Conservation (phyloP, 2,329 filamentous ascomycete genomes). For the Sclerotiophoma versabilis region DNA sequence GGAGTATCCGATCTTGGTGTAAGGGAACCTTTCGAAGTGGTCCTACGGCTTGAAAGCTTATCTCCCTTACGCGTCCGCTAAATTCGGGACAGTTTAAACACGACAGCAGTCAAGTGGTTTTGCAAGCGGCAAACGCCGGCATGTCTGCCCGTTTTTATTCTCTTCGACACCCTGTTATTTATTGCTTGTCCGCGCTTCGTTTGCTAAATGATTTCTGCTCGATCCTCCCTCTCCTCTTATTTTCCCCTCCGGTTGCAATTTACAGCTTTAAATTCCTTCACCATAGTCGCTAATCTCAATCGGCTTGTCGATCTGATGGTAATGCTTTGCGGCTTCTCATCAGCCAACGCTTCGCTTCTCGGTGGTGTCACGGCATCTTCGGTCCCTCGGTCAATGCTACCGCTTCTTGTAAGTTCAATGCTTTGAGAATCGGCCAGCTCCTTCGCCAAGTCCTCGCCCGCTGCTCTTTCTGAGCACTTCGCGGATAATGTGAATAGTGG, state of each 20-base stretch:
- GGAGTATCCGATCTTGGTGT: too few species aligned
- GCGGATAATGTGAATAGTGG: too few species aligned
- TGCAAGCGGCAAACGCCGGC: too few species aligned
- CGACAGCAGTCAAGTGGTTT: too few species aligned
- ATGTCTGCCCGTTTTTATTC: too few species aligned
- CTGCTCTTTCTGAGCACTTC: too few species aligned
- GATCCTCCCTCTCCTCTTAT: not conserved
- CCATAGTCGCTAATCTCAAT: not conserved
- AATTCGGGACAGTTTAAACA: too few species aligned
- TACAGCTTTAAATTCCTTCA: not conserved
- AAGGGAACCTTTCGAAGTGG: too few species aligned
- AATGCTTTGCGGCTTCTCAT: not conserved
- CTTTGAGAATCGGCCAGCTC: not conserved
- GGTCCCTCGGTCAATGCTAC: not conserved
- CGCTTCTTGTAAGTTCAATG: not conserved
- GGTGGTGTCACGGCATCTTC: not conserved
- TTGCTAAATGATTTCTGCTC: not conserved
- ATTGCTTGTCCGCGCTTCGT: too few species aligned
- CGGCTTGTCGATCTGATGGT: not conserved
- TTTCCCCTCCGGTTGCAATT: not conserved
- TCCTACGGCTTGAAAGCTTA: too few species aligned
- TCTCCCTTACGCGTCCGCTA: too few species aligned
- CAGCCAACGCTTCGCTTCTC: not conserved
- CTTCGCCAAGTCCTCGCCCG: too few species aligned
- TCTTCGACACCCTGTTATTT: not conserved